Base-by-base conservation (phyloP, 768 basidiomycete genomes). In the Ramaria rubella region DNA sequence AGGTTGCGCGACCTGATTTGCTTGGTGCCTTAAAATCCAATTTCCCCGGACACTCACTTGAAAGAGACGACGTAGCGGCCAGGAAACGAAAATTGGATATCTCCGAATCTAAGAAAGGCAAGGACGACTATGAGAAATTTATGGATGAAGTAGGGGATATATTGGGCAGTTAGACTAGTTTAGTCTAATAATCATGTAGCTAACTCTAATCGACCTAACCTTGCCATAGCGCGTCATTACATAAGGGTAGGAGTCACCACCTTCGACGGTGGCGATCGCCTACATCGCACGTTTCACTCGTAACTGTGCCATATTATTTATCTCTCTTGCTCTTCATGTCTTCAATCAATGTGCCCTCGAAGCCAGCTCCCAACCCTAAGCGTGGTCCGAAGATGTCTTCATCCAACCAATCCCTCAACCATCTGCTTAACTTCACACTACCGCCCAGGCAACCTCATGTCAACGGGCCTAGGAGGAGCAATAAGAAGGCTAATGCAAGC, bases 341-440 rank as follows among this genome's bases (percentile, higher is more conserved):
- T 23, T 30, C 45, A 26, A 23, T 29, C n/a, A 33, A 34, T 40
- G 3, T 2, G n/a, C 30, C 30, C 21, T 15, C 55, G n/a, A 30
- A 44, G 3, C 27, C 55, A 23, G 48, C 27, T 48, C 31, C 43
- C 27, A 33, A 48, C 19, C 21, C 55, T 45, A 56, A 34, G 40
- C 55, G 55, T n/a, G 44, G 29, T 5, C 5, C 55, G 31, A 59
- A 59, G 58, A 42, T 50, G 49, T 36, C 58, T 36, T 34, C 44
- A 5, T 52, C 40, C 19, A 27, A 19, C 24, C 44, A 51, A 49
- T 60, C 55, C 26, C 60, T 87, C 65, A 89, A 90, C 67, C 86
- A 95, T 74, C 85, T 96, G 51, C 87, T 97, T 67, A 95, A 92
- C 69, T 98, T 98, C 72, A 85, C 87, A 5, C 77, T 97, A 26